Evolutionary conservation across 139 green algal species (phyloP), one percentile per base, ranked within the genome.

Genomic region (Chlamydomonas sp.): DNA sequence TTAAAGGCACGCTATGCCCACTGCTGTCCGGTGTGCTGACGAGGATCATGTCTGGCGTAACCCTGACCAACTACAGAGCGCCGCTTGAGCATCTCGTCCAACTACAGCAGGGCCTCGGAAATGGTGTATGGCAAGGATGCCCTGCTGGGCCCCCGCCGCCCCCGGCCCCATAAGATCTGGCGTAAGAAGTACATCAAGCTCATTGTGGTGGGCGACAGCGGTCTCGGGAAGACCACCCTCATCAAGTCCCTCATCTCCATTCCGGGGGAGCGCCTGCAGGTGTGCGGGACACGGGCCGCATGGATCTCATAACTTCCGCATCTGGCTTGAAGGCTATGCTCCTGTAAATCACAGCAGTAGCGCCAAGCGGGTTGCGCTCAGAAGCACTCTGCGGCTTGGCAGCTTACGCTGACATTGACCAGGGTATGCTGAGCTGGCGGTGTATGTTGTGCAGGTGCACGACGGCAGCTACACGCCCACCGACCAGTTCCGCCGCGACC

Each of bases 181-280:
- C 88, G 92, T 62, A 83, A 86, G 67, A 88, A 91, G 76, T 91
- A 90, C 79, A 87, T 93, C 88, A 92, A 95, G 90, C 79, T 94
- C 15, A 81, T 94, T 16, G 85, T 94, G 31, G 91, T 94, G 59
- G 94, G 94, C 18, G 94, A 96, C 89, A 91, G 85, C 64, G 95
- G 95, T 0, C 85, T 93, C 18, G 90, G 90, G 82, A 93, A 97
- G 87, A 97, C 94, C 10, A 97, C 95, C 0, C 86, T 97, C 1
- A 92, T 96, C 57, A 89, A 90, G 61, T 91, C 91, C 1, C 91
- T 96, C n/a, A 92, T 95, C 18, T 94, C 91, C 59, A 94, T 91
- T n/a, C 92, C 91, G 8, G 90, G 91, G 6, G 91, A 96, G 81
- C 78, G 91, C 12, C 85, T 96, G 71, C 88, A 95, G 90, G 93